Conservation (phyloP, 208 protist genomes). For the Acanthamoeba quina region DNA sequence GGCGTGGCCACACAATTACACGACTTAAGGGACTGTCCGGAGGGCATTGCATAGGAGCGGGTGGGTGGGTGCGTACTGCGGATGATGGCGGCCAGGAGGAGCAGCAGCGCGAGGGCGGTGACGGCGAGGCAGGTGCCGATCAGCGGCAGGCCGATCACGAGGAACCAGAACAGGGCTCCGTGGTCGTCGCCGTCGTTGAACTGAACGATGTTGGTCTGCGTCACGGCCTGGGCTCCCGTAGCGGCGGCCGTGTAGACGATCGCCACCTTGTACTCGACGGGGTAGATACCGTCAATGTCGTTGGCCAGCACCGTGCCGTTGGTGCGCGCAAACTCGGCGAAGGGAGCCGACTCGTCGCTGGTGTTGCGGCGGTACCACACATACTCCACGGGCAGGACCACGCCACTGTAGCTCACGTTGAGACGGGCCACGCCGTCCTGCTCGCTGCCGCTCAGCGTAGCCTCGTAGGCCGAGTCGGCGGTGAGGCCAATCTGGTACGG, state of each 20-base stretch:
- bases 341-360: background rate
- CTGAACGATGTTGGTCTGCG: conserved; percentile 40
- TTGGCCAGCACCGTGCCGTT: background rate
- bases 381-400: conserved; percentile 4
- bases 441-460: background rate
- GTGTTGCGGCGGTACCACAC: conserved; percentile 42
- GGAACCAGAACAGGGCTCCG: conserved; percentile 22
- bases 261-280: conserved; percentile 22
- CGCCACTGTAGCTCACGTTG: conserved; percentile 9
- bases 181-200: conserved; percentile 7
- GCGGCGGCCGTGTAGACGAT: background rate
- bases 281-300: background rate
- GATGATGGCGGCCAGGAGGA: background rate
- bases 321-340: conserved; percentile 33
- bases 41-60: background rate
- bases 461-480: background rate
- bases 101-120: background rate
- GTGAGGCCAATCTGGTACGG: conserved; percentile 28
- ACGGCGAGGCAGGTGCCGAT: conserved; percentile 1
- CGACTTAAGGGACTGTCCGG: background rate
- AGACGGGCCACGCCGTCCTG: background rate
- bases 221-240: background rate
- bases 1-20: background rate
- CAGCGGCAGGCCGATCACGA: conserved; percentile 14
- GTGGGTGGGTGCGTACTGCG: background rate